Evolutionary conservation across 2,329 filamentous ascomycete genomes (phyloP), one percentile per base, ranked within the genome.

Genomic region (Dothiorella sarmentorum): DNA sequence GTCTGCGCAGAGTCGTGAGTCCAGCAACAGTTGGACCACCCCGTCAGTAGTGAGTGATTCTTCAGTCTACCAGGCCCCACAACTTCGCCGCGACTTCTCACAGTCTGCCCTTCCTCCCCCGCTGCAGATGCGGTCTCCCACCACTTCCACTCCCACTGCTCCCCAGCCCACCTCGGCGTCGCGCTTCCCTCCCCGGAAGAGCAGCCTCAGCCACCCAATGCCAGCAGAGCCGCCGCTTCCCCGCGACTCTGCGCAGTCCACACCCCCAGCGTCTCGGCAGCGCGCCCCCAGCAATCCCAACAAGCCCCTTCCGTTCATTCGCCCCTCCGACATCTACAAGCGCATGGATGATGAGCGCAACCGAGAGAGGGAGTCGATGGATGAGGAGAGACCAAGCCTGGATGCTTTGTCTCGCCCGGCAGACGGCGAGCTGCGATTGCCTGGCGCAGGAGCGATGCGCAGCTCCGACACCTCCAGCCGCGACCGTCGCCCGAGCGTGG

Each of bases 301-400:
- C 51, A 86, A 85, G 64, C 70, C 83, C 1, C 73, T 83, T 18
- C 81, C 85, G 0, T 86, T 93, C 63, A 80, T 91, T 58, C 81
- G 88, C 35, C 89, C 90, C 1, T 83, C 87, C 11, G 90, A 95
- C 64, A 87, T 92, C 40, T 92, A 93, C 70, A 87, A 83, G 67
- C 84, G 87, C 5, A 79, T 87, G 70, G 83, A 83, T 55, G 86
- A 90, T 63, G 87, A 89, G 63, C 80, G 79, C 56, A 78, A n/a
- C n/a, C n/a, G n/a, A n/a, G n/a, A 83, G 63, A 75, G 80, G 35
- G 78, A 78, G 58, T 84, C 83, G 1, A 71, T 82, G 59, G 85
- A 87, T 2, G 82, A 82, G 9, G 74, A 78, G 18, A 76, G 82
- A 53, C 81, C 83, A 4, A 85, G 80, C 62, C 68, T 83, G 60